phyloP scores from a whole-genome alignment of 1,139 yeast species.

The Saccharomyces hybrid region DNA sequence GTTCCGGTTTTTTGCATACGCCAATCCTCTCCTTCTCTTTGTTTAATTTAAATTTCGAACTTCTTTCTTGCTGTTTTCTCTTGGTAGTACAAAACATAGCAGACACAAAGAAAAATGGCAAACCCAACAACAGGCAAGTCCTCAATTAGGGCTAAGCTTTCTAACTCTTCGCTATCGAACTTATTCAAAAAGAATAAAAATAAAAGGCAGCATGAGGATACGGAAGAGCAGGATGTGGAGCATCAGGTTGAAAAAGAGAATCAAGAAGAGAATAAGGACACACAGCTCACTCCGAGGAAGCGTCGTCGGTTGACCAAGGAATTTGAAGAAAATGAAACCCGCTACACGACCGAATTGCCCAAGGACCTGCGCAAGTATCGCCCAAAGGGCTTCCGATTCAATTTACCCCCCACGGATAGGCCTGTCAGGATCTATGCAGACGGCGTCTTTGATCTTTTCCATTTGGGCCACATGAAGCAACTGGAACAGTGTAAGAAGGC shows the following conservation, averaged over 20 bases:
- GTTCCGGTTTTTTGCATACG: background rate
- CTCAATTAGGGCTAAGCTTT: slow-evolving; percentile 24
- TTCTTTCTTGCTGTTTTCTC: background rate
- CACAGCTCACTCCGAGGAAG: slow-evolving; percentile 4
- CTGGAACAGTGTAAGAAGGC: slow-evolving; percentile 93
- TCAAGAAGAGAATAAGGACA: slow-evolving; percentile 29
- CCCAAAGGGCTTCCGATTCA: slow-evolving; percentile 64
- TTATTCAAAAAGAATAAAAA: slow-evolving; percentile 25
- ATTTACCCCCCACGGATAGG: slow-evolving; percentile 76
- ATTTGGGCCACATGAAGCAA: slow-evolving; percentile 95
- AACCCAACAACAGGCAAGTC: slow-evolving; percentile 13
- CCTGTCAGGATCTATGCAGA: slow-evolving; percentile 92
- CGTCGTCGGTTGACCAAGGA: slow-evolving; percentile 22
- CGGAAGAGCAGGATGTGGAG: slow-evolving; percentile 7
- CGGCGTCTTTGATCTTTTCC: slow-evolving; percentile 95
- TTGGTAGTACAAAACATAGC: background rate
- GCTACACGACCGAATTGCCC: slow-evolving; percentile 54
- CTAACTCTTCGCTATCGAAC: slow-evolving; percentile 26
- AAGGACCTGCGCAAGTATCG: slow-evolving; percentile 59
- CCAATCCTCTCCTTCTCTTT: background rate
- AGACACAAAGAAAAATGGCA: slow-evolving; percentile 5
- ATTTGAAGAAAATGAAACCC: slow-evolving; percentile 45
- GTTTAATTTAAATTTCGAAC: background rate
- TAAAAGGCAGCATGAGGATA: slow-evolving; percentile 14
- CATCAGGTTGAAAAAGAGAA: slow-evolving; percentile 19